These are phyloP conservation scores for Colletotrichum tofieldiae DNA, from an alignment of 2,329 filamentous ascomycete genomes.

Conservation along the genomic window DNA sequence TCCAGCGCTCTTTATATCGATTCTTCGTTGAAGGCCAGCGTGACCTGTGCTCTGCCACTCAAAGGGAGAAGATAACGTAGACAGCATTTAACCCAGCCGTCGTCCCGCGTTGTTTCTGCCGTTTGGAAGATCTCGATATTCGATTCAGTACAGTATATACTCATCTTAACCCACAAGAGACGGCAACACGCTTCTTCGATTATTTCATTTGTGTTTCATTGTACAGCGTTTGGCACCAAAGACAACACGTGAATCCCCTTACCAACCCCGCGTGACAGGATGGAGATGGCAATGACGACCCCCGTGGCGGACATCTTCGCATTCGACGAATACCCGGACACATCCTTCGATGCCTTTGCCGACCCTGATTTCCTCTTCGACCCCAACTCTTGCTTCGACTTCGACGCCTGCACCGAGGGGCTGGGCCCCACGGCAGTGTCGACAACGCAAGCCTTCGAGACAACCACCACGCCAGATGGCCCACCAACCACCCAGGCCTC, in stretches of 20 bases:
- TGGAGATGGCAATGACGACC: neutral
- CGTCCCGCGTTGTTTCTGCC: neutral
- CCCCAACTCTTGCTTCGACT: neutral
- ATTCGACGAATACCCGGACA: neutral
- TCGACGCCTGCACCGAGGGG: conserved; percentile 22
- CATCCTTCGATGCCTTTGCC: conserved; percentile 5
- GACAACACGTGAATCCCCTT: neutral
- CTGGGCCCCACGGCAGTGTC: conserved; percentile 1
- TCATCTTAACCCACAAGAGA: neutral
- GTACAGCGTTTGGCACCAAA: neutral
- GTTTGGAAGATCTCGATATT: neutral
- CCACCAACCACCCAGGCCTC: neutral
- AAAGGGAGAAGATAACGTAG: neutral
- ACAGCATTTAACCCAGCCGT: conserved; percentile 2
- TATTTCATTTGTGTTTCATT: neutral
- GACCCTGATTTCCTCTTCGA: conserved; percentile 18
- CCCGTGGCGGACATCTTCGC: neutral
- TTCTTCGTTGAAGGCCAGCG: neutral
- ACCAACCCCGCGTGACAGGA: neutral
- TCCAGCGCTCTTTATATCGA: neutral
- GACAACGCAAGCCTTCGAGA: neutral
- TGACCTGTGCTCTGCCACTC: neutral
- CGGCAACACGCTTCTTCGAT: neutral
- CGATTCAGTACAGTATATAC: neutral
- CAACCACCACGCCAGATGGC: neutral